Evolutionary conservation across 345 rosid genomes (phyloP), one percentile per base, ranked within the genome.

Genomic region (Hypericum perforatum): DNA sequence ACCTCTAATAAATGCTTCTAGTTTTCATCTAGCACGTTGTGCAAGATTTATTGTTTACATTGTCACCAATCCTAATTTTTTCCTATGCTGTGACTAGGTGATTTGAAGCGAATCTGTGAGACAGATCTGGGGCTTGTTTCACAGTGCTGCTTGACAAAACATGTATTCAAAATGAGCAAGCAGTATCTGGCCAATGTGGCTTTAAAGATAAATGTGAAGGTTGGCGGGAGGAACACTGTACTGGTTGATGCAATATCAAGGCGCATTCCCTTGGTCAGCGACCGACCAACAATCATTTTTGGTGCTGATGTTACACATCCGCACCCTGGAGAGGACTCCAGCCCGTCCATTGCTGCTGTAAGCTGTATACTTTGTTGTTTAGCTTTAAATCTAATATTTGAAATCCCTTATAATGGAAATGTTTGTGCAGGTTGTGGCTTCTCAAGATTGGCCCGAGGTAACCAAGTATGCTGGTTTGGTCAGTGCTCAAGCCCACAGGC

Each of bases 291-390:
- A 12, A 86, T 94, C 32, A 94, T 94, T 53, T 94, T 94, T 75
- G 99, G 99, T 22, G 99, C 99, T 51, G 99, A 94, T 75, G 99
- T 94, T n/a, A 94, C 99, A 16, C 99, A 94, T 68, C 99, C 99
- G 47, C 97, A 94, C 59, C 97, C 97, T 12, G 99, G 99, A 43
- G 99, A 94, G 61, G 99, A 94, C 63, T 84, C 99, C 7, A 89
- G 96, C 70, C 99, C 99, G n/a, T 94, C 99, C 3, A 94, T 94
- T 54, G 99, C 97, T 22, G 99, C 99, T 49, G 99, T 94, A 81
- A 58, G 77, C 63, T 39, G 0, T 57, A 41, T 37, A 6, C 3
- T 29, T 49, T 53, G n/a, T 6, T 7, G 11, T 39, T 29, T 11
- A 41, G n/a, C 48, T 49, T 36, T 45, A 43, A 41, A n/a, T 6